Evolutionary conservation across 83 land plant genomes (phyloP).

Genomic region (Isoetes engelmannii): DNA sequence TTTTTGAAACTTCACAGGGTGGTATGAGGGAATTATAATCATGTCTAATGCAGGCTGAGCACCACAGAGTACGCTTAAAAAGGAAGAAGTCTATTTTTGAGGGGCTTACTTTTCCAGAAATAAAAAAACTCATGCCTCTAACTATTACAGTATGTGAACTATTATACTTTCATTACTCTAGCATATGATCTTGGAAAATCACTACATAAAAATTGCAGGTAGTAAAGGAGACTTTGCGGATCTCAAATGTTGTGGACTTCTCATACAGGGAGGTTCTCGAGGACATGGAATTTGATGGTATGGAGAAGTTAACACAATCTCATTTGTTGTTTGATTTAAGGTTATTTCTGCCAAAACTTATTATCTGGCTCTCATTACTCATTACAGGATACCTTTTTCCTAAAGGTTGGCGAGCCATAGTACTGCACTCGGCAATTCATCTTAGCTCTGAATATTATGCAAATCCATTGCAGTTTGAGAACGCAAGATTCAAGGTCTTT

Average conservation of each 20-base stretch:
- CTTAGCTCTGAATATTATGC: slow-evolving; percentile 6
- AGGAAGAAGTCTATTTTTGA: slow-evolving; percentile 16
- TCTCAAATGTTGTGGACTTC: slow-evolving; percentile 26
- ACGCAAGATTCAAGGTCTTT: slow-evolving; percentile 16
- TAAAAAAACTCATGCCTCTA: slow-evolving; percentile 20
- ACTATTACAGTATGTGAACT: slow-evolving; percentile 13
- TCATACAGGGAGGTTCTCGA: slow-evolving; percentile 26
- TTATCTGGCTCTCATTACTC: neutral
- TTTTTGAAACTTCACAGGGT: neutral
- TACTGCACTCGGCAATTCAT: slow-evolving; percentile 10
- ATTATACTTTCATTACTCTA: too few relatives aligned
- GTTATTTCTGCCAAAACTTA: too few relatives aligned
- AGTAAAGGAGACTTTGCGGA: slow-evolving; percentile 26
- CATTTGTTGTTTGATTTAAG: slow-evolving; percentile 1
- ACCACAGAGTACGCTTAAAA: slow-evolving; percentile 11
- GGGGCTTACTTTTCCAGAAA: slow-evolving; percentile 15
- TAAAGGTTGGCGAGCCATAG: slow-evolving; percentile 13
- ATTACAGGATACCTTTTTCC: slow-evolving; percentile 2
- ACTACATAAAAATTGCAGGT: slow-evolving; percentile 17
- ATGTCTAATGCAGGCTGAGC: slow-evolving; percentile 20
- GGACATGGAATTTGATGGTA: slow-evolving; percentile 27
- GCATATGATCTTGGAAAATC: too few relatives aligned
- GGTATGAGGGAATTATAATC: too few relatives aligned
- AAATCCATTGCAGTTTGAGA: slow-evolving; percentile 5
- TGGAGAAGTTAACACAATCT: neutral